Conservation (phyloP, 1,284 basidiomycete genomes). For the Apiotrichum porosum region DNA sequence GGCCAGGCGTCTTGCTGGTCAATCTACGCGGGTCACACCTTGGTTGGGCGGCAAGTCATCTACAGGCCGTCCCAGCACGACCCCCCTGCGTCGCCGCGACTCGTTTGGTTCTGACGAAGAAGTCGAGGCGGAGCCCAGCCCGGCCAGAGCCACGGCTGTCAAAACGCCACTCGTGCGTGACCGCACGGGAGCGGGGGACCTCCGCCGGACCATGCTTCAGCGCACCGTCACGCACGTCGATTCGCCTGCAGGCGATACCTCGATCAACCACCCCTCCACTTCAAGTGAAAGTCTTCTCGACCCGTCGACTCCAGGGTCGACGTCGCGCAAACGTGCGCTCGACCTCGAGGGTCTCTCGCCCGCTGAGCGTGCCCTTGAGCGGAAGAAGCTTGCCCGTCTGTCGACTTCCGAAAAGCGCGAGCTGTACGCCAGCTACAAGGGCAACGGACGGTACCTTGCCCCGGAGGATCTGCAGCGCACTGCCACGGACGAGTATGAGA, state of each 20-base stretch:
- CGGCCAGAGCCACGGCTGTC: neutral
- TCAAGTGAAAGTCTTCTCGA: too few relatives aligned
- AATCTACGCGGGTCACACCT: conserved; percentile 13
- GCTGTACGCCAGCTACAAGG: conserved; percentile 40
- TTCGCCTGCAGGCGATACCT: neutral
- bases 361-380: conserved; percentile 26
- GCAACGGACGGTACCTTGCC: conserved; percentile 34
- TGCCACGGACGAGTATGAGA: conserved; percentile 63
- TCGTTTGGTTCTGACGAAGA: conserved; percentile 11
- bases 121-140: neutral
- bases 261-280: neutral
- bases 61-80: too few relatives aligned
- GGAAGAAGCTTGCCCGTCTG: conserved; percentile 26
- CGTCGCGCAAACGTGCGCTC: conserved; percentile 15
- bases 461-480: conserved; percentile 47
- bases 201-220: conserved; percentile 3
- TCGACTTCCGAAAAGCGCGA: conserved; percentile 28
- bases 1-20: neutral
- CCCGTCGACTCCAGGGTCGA: neutral
- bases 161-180: conserved; percentile 28
- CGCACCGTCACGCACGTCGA: neutral
- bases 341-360: conserved; percentile 30
- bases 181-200: conserved; percentile 14
- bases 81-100: neutral
- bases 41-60: conserved; percentile 13